A percentile compares a stretch with the other conserved stretches of the same genome.
Evolutionary conservation across 768 basidiomycete species (phyloP).

Genomic region (Paxillus rubicundulus): DNA sequence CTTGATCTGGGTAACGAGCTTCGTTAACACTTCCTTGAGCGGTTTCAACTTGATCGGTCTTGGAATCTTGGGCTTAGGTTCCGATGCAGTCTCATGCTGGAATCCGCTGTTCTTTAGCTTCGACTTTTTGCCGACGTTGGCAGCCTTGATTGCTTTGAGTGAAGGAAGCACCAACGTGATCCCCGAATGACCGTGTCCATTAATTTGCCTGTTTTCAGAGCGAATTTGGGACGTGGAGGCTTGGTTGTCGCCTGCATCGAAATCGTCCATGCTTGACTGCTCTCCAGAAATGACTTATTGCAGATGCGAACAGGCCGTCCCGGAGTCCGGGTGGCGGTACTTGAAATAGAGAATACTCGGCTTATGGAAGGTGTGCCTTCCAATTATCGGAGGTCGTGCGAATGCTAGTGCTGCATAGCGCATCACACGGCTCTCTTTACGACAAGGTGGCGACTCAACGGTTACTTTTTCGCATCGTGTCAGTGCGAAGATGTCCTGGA

Average conservation of each 20-base stretch:
- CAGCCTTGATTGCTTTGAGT: constrained; percentile 57
- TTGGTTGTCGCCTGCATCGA: constrained; percentile 30
- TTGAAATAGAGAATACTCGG: too few relatives aligned
- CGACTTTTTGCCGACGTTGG: constrained; percentile 50
- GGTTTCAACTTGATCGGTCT: constrained; percentile 75
- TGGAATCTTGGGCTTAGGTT: constrained; percentile 36
- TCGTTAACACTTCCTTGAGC: constrained; percentile 67
- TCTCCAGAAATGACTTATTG: too few relatives aligned
- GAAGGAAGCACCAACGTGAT: constrained; percentile 67
- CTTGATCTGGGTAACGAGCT: constrained; percentile 70
- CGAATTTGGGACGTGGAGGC: constrained; percentile 29
- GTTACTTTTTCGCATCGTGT: too few relatives aligned
- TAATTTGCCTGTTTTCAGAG: constrained; percentile 10
- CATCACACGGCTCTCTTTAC: too few relatives aligned
- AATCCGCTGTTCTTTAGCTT: constrained; percentile 33
- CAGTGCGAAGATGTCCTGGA: too few relatives aligned
- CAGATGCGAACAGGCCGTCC: constrained; percentile 38
- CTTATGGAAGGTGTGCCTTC: too few relatives aligned
- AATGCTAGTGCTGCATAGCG: too few relatives aligned
- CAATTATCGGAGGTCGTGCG: too few relatives aligned
- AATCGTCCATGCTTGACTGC: constrained; percentile 31
- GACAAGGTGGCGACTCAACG: too few relatives aligned
- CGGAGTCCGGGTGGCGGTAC: too few relatives aligned
- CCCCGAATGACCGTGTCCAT: constrained; percentile 39
- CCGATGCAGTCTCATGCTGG: constrained; percentile 16